phyloP scores from a whole-genome alignment of 306 rosid species.

The Cucumis melo region DNA sequence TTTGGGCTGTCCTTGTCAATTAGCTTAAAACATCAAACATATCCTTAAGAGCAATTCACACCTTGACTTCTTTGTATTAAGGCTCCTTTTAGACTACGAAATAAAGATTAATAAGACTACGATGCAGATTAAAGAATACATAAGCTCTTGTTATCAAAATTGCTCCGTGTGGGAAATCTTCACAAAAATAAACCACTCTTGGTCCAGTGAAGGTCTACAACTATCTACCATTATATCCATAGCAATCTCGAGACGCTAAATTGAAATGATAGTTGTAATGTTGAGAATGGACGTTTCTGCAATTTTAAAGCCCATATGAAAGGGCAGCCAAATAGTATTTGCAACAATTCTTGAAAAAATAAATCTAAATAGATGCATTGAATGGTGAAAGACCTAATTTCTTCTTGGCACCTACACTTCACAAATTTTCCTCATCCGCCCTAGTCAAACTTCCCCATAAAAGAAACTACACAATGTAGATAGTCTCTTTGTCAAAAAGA shows the following conservation, averaged over 20 bases:
- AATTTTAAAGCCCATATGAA: neutral
- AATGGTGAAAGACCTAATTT: neutral
- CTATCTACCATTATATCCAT: neutral
- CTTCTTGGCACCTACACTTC: neutral
- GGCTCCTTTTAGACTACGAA: too few relatives aligned
- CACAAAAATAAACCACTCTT: too few relatives aligned
- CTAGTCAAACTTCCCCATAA: neutral
- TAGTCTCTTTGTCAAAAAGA: too few relatives aligned
- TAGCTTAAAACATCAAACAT: too few relatives aligned
- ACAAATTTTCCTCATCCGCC: too few relatives aligned
- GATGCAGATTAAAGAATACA: too few relatives aligned
- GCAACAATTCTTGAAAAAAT: neutral
- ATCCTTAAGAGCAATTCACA: too few relatives aligned
- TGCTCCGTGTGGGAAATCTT: too few relatives aligned
- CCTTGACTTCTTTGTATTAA: too few relatives aligned
- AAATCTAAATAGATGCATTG: neutral
- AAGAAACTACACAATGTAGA: neutral
- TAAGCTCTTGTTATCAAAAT: too few relatives aligned
- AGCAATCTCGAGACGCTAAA: neutral
- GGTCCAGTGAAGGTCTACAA: neutral
- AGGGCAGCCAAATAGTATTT: neutral
- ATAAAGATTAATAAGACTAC: too few relatives aligned
- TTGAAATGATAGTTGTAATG: neutral
- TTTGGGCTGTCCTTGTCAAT: too few relatives aligned
- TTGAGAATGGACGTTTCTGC: neutral